Base-by-base conservation (phyloP, 768 basidiomycete genomes). In the Russula emetica region DNA sequence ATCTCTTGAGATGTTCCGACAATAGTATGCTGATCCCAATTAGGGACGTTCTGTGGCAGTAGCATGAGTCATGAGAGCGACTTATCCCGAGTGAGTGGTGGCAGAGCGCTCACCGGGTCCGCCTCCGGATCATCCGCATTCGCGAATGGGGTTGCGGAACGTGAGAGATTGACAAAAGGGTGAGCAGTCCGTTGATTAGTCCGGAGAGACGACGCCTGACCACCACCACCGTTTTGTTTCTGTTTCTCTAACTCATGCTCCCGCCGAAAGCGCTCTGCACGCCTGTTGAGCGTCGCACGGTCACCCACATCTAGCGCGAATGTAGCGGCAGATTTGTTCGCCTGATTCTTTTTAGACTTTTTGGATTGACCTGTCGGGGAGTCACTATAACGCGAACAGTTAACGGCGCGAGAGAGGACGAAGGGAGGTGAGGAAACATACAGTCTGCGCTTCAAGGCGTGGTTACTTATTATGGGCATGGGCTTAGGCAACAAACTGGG, bases 1-100 rank as follows among this genome's bases (percentile, higher is more conserved):
- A 97, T 77, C 69, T 90, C 90, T 70, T 82, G 80, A 58, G 83
- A 94, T 47, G 89, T 95, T 55, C 97, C 97, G 61, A 96, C 93
- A 70, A 99, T 98, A 8, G 95, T 98, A 75, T 86, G 82, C 63
- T 85, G 85, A 77, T 99, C 97, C 97, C 97, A 99, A 72, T 95
- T 88, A 58, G 94, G 87, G 10, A 96, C 94, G 70, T 95, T 96
- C 96, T 98, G 42, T 50, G 55, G 28, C 51, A 28, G 18, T 53
- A 52, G 52, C 47, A 14, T 34, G 5, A 24, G 26, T 28, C 38
- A 40, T 11, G 10, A n/a, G 2, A 22, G 14, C 11, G 7, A 28
- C 58, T 52, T 49, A 30, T 14, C 42, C 22, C 13, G 11, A 8
- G 9, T 20, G 11, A 8, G 9, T 20, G 9, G 45, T 65, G 34